Evolutionary conservation across 306 rosid genomes (phyloP).

Genomic region (Crataegus laevigata): DNA sequence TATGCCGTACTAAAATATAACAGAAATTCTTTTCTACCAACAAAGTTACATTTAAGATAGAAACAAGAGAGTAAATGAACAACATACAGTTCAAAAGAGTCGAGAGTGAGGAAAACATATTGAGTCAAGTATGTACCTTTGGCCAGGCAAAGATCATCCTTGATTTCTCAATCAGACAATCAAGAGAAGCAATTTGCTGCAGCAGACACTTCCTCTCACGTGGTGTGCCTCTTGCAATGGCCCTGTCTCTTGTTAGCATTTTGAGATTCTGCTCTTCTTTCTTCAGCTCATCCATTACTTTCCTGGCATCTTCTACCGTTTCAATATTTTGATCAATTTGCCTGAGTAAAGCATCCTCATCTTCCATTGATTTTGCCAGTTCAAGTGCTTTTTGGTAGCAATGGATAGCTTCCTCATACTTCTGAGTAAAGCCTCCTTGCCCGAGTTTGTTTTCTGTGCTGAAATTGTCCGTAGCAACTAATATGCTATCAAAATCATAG

Average conservation of each 20-base stretch:
- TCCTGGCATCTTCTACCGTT: slow-evolving; percentile 36
- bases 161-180: slow-evolving; percentile 58
- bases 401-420: slow-evolving; percentile 53
- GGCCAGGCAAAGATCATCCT: slow-evolving; percentile 51
- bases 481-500: too few relatives aligned
- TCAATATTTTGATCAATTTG: slow-evolving; percentile 60
- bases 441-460: too few relatives aligned
- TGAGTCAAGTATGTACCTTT: slow-evolving; percentile 31
- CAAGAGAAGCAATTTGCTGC: slow-evolving; percentile 46
- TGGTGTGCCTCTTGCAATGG: slow-evolving; percentile 50
- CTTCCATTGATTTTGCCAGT: slow-evolving; percentile 68
- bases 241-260: slow-evolving; percentile 54
- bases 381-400: slow-evolving; percentile 54
- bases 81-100: neutral
- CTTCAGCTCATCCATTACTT: slow-evolving; percentile 51
- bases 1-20: neutral
- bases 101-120: slow-evolving; percentile 1
- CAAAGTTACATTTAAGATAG: neutral
- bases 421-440: too few relatives aligned
- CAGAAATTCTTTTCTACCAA: neutral
- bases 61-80: neutral
- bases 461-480: too few relatives aligned
- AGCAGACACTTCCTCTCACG: slow-evolving; percentile 55
- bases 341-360: slow-evolving; percentile 58
- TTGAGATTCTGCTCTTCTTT: slow-evolving; percentile 69